Percentiles rank a stretch among this genome's conserved stretches.
Conservation (phyloP, 2,329 filamentous ascomycete genomes). For the Remersonia thermophila region DNA sequence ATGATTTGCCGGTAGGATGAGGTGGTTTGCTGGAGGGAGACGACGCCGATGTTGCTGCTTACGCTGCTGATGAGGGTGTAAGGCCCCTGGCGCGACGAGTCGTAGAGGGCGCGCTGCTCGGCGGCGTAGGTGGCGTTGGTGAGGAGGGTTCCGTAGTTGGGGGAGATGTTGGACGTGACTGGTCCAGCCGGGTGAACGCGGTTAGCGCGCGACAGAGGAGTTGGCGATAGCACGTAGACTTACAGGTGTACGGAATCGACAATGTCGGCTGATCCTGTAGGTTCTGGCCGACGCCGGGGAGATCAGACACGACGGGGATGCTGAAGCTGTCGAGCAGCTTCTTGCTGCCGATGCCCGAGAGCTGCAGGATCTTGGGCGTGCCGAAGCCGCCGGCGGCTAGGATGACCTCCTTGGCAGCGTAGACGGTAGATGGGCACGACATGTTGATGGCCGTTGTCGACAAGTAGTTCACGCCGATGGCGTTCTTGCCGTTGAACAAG, state of each 20-base stretch:
- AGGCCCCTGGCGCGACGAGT: constrained; percentile 20
- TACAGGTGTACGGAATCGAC: constrained; percentile 13
- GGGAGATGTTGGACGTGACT: constrained; percentile 17
- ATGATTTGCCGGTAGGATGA: constrained; percentile 20
- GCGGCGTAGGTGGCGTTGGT: constrained; percentile 24
- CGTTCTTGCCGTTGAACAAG: constrained; percentile 35
- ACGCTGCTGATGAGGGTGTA: constrained; percentile 20
- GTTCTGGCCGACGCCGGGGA: constrained; percentile 37
- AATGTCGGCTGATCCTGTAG: constrained; percentile 29
- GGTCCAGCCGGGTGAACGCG: no score
- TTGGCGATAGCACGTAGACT: constrained; percentile 3
- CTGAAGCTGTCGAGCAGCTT: constrained; percentile 24
- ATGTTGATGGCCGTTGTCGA: constrained; percentile 26
- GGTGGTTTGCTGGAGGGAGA: constrained; percentile 22
- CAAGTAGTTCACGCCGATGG: constrained; percentile 46
- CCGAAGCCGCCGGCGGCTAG: constrained; percentile 28
- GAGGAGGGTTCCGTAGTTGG: constrained; percentile 20
- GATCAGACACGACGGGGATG: constrained; percentile 29
- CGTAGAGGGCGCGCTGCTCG: constrained; percentile 21
- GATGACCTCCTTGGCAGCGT: constrained; percentile 26
- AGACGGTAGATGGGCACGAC: constrained; percentile 1
- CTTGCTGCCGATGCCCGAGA: constrained; percentile 34
- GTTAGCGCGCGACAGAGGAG: no score
- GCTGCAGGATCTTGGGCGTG: constrained; percentile 34
- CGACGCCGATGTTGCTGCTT: constrained; percentile 20